Base-by-base conservation (phyloP, 2,329 filamentous ascomycete species). In the Venturia pyrina region DNA sequence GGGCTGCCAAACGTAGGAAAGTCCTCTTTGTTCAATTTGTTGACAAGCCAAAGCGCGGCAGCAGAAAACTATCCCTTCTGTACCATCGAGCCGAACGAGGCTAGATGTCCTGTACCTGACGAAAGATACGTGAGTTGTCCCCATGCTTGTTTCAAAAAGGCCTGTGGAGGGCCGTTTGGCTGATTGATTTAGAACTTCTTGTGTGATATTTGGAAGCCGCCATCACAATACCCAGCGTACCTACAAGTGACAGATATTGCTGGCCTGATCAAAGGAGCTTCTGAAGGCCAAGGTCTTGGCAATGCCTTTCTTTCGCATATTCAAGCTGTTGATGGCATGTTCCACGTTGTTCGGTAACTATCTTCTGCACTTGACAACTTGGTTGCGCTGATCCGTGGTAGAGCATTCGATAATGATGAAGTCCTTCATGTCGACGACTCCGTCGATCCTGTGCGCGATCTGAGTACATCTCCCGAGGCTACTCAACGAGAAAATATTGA, bases 81-180 rank as follows among this genome's bases (percentile, higher is more conserved):
- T 69, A 80, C 78, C 0, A 80, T 80, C 71, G 78, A 80, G 72
- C 78, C 78, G 48, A 79, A 80, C 32, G 78, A 80, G 71, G 78
- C 78, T 64, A 76, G 78, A 70, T 80, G 78, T 72, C 73, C 76
- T 65, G 78, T 80, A 63, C 78, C 78, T 1, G 78, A 80, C 69
- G 73, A 70, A 62, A 72, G 78, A 75, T 80, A 80, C 70, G 78
- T 79, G 70, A 71, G 77, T 73, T n/a, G 19, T 24, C 66, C 17
- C 8, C 32, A 28, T 8, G n/a, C 37, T 24, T 32, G 28, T 32
- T 13, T 41, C 19, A 19, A 15, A 8, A 13, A 63, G 10, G 34
- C 34, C 34, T 37, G 34, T 5, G 5, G 10, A 5, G 10, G 34
- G 34, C 17, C 56, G 1, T 37, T 15, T 17, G 19, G 10, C 46